phyloP scores from a whole-genome alignment of 2,329 filamentous ascomycete genomes.

The Dactylellina haptotyla region DNA sequence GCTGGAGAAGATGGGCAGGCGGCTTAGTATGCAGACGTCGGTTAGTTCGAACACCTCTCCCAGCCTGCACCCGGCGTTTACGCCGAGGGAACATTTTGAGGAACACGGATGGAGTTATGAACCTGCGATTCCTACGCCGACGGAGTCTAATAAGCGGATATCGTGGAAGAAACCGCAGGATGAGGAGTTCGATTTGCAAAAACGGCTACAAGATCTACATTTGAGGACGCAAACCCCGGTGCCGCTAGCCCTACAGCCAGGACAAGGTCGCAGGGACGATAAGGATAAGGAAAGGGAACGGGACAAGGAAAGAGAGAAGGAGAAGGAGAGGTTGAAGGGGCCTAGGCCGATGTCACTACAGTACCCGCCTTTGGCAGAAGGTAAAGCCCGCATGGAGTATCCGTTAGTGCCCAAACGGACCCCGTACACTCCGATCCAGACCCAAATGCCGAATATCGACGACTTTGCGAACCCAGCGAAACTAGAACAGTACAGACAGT shows the following conservation, averaged over 20 bases:
- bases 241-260: slow-evolving; percentile 27
- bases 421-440: slow-evolving; percentile 15
- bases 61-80: slow-evolving; percentile 45
- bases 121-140: slow-evolving; percentile 48
- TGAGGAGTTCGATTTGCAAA: slow-evolving; percentile 52
- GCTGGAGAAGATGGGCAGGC: slow-evolving; percentile 49
- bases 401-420: slow-evolving; percentile 42
- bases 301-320: slow-evolving; percentile 46
- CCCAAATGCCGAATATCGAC: slow-evolving; percentile 45
- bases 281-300: slow-evolving; percentile 49
- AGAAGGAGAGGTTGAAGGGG: slow-evolving; percentile 36
- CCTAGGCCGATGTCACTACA: slow-evolving; percentile 40
- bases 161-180: slow-evolving; percentile 61
- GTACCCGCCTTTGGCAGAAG: slow-evolving; percentile 25
- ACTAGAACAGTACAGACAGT: slow-evolving; percentile 44
- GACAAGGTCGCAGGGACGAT: slow-evolving; percentile 25
- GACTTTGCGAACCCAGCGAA: slow-evolving; percentile 51
- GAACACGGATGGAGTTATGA: slow-evolving; percentile 50
- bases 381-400: slow-evolving; percentile 40
- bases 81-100: slow-evolving; percentile 46
- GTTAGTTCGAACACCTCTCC: slow-evolving; percentile 49
- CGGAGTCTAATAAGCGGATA: slow-evolving; percentile 37
- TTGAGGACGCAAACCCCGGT: slow-evolving; percentile 38
- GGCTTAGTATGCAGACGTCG: slow-evolving; percentile 47
- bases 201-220: slow-evolving; percentile 49